A percentile compares a stretch with the other conserved stretches of the same genome.
Evolutionary conservation across 257 asterid species (phyloP).

Genomic region (Solanum appendiculatum): DNA sequence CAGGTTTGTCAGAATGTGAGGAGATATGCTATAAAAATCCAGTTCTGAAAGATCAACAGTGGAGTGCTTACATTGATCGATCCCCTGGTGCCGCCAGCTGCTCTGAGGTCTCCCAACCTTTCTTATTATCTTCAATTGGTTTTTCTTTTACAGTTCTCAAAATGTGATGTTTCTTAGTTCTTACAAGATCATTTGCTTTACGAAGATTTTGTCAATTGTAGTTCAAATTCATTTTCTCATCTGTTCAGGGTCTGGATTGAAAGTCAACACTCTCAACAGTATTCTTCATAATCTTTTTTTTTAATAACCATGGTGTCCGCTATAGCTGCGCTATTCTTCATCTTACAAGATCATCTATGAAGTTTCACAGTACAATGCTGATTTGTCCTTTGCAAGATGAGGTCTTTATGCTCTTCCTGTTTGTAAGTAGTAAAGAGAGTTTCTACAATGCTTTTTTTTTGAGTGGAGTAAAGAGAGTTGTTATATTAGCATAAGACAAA

Average conservation of each 20-base stretch:
- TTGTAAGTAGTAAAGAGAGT: background rate
- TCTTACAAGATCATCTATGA: background rate
- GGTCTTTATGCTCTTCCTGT: background rate
- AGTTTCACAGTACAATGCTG: background rate
- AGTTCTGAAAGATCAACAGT: constrained; percentile 74
- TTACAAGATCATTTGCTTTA: background rate
- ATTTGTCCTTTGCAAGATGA: background rate
- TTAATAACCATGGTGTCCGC: background rate
- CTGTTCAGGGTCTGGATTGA: background rate
- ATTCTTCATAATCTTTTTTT: background rate
- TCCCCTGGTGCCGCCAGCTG: constrained; percentile 92
- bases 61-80: constrained; percentile 97
- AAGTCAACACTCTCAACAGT: background rate
- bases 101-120: constrained; percentile 47
- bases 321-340: background rate
- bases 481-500: background rate
- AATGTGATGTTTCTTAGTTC: background rate
- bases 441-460: background rate
- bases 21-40: constrained; percentile 96
- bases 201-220: background rate
- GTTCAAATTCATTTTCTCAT: background rate
- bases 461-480: background rate
- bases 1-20: constrained; percentile 81
- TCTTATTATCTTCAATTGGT: background rate
- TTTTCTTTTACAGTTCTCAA: background rate